phyloP scores from a whole-genome alignment of 768 basidiomycete species.

The Piloderma croceum region DNA sequence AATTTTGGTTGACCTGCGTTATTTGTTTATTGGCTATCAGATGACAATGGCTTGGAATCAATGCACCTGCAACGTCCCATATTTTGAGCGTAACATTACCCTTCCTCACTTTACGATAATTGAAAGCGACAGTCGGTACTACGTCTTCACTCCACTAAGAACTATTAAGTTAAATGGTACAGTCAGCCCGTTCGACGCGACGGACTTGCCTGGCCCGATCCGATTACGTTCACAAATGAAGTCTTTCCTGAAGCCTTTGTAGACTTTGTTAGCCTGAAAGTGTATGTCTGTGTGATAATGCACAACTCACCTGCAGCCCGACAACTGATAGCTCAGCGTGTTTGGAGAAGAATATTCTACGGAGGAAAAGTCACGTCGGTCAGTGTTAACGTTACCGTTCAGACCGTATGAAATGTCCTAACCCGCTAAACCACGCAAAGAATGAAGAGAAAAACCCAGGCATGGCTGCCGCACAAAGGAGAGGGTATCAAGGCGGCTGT shows the following conservation, averaged over 20 bases:
- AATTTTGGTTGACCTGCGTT: slow-evolving; percentile 81
- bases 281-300: slow-evolving; percentile 1
- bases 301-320: slow-evolving; percentile 48
- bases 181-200: slow-evolving; percentile 1
- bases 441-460: slow-evolving; percentile 44
- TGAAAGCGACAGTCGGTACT: slow-evolving; percentile 94
- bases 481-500: not conserved
- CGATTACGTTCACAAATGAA: slow-evolving; percentile 88
- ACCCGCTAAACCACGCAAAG: slow-evolving; percentile 56
- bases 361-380: not conserved
- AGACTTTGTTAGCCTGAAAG: slow-evolving; percentile 4
- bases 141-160: slow-evolving; percentile 89
- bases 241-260: slow-evolving; percentile 89
- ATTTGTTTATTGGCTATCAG: not conserved
- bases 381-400: not conserved
- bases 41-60: not conserved
- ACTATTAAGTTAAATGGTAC: not conserved
- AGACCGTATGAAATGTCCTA: not conserved
- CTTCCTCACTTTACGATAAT: slow-evolving; percentile 80
- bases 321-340: slow-evolving; percentile 67
- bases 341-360: slow-evolving; percentile 60
- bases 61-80: slow-evolving; percentile 89
- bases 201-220: slow-evolving; percentile 67
- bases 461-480: slow-evolving; percentile 35
- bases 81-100: slow-evolving; percentile 90